Conservation (phyloP, 129 eudicot genomes). For the Saussurea involucrata region DNA sequence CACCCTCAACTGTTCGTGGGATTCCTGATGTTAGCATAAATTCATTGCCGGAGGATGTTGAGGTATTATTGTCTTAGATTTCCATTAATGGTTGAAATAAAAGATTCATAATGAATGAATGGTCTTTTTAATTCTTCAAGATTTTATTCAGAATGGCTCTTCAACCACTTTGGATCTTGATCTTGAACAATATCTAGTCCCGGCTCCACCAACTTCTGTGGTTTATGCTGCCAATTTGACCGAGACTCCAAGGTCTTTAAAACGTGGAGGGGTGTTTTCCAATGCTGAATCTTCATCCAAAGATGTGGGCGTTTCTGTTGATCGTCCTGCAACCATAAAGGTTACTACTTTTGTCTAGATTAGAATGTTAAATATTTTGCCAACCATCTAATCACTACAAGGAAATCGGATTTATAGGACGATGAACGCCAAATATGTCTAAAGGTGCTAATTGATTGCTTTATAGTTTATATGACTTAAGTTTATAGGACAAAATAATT, state of each 20-base stretch:
- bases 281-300: constrained; percentile 27
- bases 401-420: not conserved
- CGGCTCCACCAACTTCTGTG: constrained; percentile 72
- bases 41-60: constrained; percentile 45
- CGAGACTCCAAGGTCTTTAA: constrained; percentile 85
- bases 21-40: constrained; percentile 90
- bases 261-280: constrained; percentile 50
- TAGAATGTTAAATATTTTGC: not conserved
- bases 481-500: not conserved
- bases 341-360: constrained; percentile 23
- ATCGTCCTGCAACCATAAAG: constrained; percentile 56
- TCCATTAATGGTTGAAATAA: not conserved
- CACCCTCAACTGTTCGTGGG: constrained; percentile 95
- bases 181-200: constrained; percentile 88
- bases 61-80: constrained; percentile 39
- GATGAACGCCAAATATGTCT: not conserved
- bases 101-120: not conserved
- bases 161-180: constrained; percentile 95
- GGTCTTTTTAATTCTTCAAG: constrained; percentile 3
- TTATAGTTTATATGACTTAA: not conserved
- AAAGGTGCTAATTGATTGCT: not conserved
- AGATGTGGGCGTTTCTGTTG: constrained; percentile 47
- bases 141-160: constrained; percentile 55
- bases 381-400: not conserved
- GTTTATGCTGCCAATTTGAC: constrained; percentile 96